phyloP scores from a whole-genome alignment of 306 rosid genomes.

The Lathyrus tuberosus region DNA sequence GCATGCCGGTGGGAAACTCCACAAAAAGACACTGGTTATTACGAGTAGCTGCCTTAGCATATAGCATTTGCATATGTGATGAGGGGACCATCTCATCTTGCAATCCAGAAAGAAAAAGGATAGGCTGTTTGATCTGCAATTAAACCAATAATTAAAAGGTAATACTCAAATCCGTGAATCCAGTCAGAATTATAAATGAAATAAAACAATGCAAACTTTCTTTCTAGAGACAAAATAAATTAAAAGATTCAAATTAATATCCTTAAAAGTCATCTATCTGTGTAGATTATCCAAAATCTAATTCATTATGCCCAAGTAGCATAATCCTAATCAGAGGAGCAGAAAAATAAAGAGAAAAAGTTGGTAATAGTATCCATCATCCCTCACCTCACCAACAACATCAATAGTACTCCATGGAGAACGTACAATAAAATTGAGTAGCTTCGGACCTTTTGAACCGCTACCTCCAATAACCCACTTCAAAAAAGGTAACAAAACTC shows the following conservation, averaged over 20 bases:
- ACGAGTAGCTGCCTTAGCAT: constrained; percentile 94
- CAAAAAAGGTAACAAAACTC: constrained; percentile 87
- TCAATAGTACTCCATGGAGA: constrained; percentile 98
- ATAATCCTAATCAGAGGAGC: not conserved
- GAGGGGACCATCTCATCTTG: constrained; percentile 99
- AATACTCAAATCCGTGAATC: constrained; percentile 25
- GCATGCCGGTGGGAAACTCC: constrained; percentile 95
- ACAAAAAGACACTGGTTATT: constrained; percentile 73
- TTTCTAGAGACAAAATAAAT: constrained; percentile 4
- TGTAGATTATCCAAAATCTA: constrained; percentile 3
- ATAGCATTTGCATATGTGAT: constrained; percentile 81
- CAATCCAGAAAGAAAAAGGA: constrained; percentile 91
- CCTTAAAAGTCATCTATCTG: constrained; percentile 8
- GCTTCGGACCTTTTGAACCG: constrained; percentile 69
- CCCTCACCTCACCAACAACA: constrained; percentile 77
- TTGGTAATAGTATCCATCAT: constrained; percentile 27
- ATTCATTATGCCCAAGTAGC: constrained; percentile 25
- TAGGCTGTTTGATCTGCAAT: constrained; percentile 89
- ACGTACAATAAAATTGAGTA: constrained; percentile 88
- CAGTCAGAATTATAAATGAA: constrained; percentile 24
- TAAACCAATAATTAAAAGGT: constrained; percentile 28
- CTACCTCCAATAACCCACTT: constrained; percentile 97
- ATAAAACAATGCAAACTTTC: not conserved
- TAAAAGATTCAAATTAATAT: constrained; percentile 24
- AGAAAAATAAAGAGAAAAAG: constrained; percentile 23